Conservation (phyloP, 2,329 filamentous ascomycete species). For the Cordyceps pruinosa region DNA sequence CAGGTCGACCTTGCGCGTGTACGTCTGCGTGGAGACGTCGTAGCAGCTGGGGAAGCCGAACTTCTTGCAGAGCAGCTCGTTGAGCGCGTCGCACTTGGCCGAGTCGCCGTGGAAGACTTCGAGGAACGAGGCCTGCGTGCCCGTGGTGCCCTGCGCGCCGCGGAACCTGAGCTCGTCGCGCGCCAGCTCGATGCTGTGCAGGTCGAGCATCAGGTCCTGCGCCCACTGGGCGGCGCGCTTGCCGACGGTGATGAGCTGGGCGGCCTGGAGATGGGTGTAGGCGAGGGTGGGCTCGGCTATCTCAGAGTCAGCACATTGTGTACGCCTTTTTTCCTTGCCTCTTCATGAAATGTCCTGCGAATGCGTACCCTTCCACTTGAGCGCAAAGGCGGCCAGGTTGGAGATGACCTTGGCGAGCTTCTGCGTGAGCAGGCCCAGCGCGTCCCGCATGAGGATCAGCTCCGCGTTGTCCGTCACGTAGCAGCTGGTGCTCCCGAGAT, state of each 20-base stretch:
- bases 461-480: slow-evolving; percentile 71
- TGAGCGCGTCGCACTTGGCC: slow-evolving; percentile 46
- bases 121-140: slow-evolving; percentile 69
- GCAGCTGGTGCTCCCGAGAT: slow-evolving; percentile 50
- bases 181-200: slow-evolving; percentile 64
- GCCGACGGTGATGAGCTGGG: slow-evolving; percentile 58
- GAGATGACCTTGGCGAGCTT: slow-evolving; percentile 50
- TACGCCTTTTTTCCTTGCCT: too few relatives aligned
- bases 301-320: background rate
- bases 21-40: slow-evolving; percentile 58
- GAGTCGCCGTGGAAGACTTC: slow-evolving; percentile 39
- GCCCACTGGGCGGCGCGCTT: slow-evolving; percentile 67
- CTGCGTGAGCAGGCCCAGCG: slow-evolving; percentile 70
- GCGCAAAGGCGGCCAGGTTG: slow-evolving; percentile 48
- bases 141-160: slow-evolving; percentile 61
- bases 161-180: slow-evolving; percentile 66
- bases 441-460: slow-evolving; percentile 58
- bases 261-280: slow-evolving; percentile 68
- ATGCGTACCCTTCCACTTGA: slow-evolving; percentile 56
- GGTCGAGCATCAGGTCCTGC: slow-evolving; percentile 57
- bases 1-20: slow-evolving; percentile 74
- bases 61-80: slow-evolving; percentile 49
- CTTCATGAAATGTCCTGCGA: background rate
- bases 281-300: slow-evolving; percentile 56
- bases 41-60: slow-evolving; percentile 45